Evolutionary conservation across 768 basidiomycete species (phyloP).

Genomic region (Scleroderma bovista): DNA sequence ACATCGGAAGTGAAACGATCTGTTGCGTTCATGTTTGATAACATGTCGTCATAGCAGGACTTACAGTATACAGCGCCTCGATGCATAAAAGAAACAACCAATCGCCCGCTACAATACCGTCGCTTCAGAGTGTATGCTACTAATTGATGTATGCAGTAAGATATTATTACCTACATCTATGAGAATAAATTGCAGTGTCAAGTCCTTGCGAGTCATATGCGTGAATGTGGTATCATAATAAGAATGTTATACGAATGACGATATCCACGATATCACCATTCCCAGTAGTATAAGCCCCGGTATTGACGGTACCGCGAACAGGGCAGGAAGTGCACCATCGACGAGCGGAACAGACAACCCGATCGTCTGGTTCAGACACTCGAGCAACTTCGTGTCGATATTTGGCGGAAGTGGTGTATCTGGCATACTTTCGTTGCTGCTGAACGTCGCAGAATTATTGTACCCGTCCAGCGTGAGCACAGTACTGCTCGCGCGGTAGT

Average conservation of each 20-base stretch:
- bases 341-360: conserved; percentile 53
- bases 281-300: neutral
- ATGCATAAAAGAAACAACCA: too few relatives aligned
- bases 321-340: conserved; percentile 25
- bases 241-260: neutral
- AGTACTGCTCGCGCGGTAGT: conserved; percentile 63
- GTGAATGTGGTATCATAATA: too few relatives aligned
- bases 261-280: neutral
- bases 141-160: too few relatives aligned
- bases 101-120: too few relatives aligned
- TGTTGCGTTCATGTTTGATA: too few relatives aligned
- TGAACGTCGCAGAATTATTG: conserved; percentile 53
- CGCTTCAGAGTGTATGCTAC: too few relatives aligned
- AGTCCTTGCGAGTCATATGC: too few relatives aligned
- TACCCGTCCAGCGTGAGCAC: conserved; percentile 60
- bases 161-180: too few relatives aligned
- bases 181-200: too few relatives aligned
- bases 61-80: too few relatives aligned
- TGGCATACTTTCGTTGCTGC: conserved; percentile 32
- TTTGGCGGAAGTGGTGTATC: conserved; percentile 47
- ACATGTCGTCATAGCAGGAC: too few relatives aligned
- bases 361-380: conserved; percentile 61
- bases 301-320: neutral
- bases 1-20: too few relatives aligned
- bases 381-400: conserved; percentile 45